phyloP scores from a whole-genome alignment of 116 monocot genomes.

The Trichopus zeylanicus region DNA sequence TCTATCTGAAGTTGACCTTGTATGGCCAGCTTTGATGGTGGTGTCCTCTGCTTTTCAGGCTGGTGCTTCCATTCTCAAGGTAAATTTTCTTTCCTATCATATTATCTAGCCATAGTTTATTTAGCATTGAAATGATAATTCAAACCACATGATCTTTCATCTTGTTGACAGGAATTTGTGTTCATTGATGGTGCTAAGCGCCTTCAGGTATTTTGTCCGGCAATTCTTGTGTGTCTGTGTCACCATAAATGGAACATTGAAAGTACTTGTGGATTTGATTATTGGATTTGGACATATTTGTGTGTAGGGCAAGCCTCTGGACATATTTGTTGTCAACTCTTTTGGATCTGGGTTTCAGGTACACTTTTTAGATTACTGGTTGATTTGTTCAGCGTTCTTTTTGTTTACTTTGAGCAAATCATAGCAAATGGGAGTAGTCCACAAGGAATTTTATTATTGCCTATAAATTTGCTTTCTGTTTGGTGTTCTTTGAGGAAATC shows the following conservation, averaged over 20 bases:
- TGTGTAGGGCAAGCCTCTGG: slow-evolving; percentile 72
- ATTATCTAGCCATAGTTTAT: not conserved
- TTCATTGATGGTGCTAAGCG: slow-evolving; percentile 80
- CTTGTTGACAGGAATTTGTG: slow-evolving; percentile 77
- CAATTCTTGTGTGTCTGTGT: not conserved
- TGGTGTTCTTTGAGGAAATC: not conserved
- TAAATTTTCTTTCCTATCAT: slow-evolving; percentile 14
- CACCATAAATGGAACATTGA: not conserved
- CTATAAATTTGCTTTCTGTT: not conserved
- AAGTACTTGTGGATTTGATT: not conserved
- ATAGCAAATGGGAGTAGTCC: not conserved
- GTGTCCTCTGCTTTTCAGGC: slow-evolving; percentile 92
- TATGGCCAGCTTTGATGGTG: slow-evolving; percentile 88
- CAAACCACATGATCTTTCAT: not conserved
- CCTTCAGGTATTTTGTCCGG: slow-evolving; percentile 51
- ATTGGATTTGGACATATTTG: not conserved
- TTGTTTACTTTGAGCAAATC: not conserved
- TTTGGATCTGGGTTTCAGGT: slow-evolving; percentile 99
- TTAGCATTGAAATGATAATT: not conserved
- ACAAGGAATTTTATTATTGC: not conserved
- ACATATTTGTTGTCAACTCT: slow-evolving; percentile 97
- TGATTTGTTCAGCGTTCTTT: too few species aligned
- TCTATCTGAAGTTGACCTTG: slow-evolving; percentile 46
- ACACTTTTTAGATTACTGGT: not conserved
- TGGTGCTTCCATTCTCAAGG: slow-evolving; percentile 96